Percentiles rank a stretch among this genome's conserved stretches.
Conservation (phyloP, 2,329 filamentous ascomycete genomes). For the Davidsoniella eucalypti region DNA sequence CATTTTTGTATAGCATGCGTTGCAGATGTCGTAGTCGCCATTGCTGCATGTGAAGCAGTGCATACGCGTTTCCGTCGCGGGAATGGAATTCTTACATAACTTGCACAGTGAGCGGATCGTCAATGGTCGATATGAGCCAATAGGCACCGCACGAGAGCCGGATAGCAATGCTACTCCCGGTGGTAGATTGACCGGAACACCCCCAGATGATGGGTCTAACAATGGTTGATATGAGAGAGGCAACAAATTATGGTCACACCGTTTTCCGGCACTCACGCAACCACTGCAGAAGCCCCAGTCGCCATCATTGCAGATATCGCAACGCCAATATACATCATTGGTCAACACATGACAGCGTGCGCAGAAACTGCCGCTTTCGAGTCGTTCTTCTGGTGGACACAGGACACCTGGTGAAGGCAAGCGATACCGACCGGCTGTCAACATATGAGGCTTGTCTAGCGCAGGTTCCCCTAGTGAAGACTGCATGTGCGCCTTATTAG, state of each 20-base stretch:
- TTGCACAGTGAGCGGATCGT: slow-evolving; percentile 65
- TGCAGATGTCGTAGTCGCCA: slow-evolving; percentile 82
- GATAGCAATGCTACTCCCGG: slow-evolving; percentile 30
- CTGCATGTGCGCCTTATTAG: slow-evolving; percentile 13
- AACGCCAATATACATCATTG: slow-evolving; percentile 82
- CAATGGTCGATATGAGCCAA: slow-evolving; percentile 47
- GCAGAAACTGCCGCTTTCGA: slow-evolving; percentile 75
- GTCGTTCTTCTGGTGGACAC: slow-evolving; percentile 34
- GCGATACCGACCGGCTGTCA: slow-evolving; percentile 40
- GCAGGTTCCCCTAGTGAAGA: slow-evolving; percentile 19
- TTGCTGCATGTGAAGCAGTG: slow-evolving; percentile 59
- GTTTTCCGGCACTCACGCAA: slow-evolving; percentile 68
- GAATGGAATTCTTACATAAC: slow-evolving; percentile 57
- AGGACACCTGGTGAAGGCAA: slow-evolving; percentile 28
- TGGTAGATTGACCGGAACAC: slow-evolving; percentile 20
- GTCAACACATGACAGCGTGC: slow-evolving; percentile 55
- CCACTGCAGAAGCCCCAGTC: slow-evolving; percentile 89
- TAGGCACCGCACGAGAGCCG: slow-evolving; percentile 28
- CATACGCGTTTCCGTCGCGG: slow-evolving; percentile 50
- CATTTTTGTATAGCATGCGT: slow-evolving; percentile 56
- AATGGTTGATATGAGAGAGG: slow-evolving; percentile 49
- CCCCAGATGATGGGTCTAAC: slow-evolving; percentile 15
- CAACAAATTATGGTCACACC: slow-evolving; percentile 67
- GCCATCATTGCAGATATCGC: slow-evolving; percentile 70
- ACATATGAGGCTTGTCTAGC: slow-evolving; percentile 37